phyloP scores from a whole-genome alignment of 768 basidiomycete genomes.

The Lentinula aciculospora region DNA sequence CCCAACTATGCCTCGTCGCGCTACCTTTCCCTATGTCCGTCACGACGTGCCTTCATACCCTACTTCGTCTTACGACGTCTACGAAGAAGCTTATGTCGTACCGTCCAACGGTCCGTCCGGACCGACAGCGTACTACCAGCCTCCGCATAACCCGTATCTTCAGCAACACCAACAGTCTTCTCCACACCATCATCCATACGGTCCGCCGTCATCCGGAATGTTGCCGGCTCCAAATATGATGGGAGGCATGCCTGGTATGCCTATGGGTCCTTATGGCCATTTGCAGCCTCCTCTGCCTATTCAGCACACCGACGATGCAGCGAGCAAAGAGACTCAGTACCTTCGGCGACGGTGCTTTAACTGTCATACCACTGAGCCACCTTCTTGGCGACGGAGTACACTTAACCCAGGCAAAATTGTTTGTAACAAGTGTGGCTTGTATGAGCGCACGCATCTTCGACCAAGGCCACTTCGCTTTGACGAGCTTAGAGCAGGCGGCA shows the following conservation, averaged over 20 bases:
- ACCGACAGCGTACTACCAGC: constrained; percentile 13
- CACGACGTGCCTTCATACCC: constrained; percentile 53
- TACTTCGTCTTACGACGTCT: constrained; percentile 31
- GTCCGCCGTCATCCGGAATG: background rate
- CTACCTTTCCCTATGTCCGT: constrained; percentile 73
- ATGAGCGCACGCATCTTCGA: constrained; percentile 83
- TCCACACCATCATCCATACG: background rate
- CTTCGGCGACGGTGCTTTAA: constrained; percentile 86
- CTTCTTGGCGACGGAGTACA: constrained; percentile 82
- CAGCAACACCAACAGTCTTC: constrained; percentile 15
- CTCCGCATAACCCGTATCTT: constrained; percentile 34
- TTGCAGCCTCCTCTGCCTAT: constrained; percentile 43
- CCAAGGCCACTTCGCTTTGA: constrained; percentile 82
- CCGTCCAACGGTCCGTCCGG: constrained; percentile 41
- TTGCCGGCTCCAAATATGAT: background rate
- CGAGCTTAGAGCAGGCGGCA: constrained; percentile 82
- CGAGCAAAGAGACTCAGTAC: constrained; percentile 87
- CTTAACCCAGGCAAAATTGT: constrained; percentile 91
- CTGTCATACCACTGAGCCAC: constrained; percentile 88
- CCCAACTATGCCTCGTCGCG: constrained; percentile 50
- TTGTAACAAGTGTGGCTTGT: constrained; percentile 91
- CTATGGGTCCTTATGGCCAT: constrained; percentile 14
- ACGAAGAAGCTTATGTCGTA: constrained; percentile 45
- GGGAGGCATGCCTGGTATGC: constrained; percentile 2
- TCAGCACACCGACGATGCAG: constrained; percentile 87